phyloP scores from a whole-genome alignment of 257 asterid genomes.

The Nicotiana attenuata region DNA sequence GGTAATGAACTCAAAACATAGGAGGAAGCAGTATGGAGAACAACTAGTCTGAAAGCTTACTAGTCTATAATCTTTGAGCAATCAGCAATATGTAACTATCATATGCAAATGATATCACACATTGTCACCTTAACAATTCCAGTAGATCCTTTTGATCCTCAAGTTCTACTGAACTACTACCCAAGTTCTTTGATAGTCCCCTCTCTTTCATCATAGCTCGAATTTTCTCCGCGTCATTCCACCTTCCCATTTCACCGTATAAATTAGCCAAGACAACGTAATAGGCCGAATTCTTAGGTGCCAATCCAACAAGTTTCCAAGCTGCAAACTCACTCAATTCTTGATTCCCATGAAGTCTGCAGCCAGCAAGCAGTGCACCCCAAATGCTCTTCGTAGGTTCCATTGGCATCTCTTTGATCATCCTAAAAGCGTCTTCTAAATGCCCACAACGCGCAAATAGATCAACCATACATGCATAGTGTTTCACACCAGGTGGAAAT shows the following conservation, averaged over 20 bases:
- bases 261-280: constrained; percentile 49
- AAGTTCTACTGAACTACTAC: constrained; percentile 43
- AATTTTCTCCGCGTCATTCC: constrained; percentile 49
- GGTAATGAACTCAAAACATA: too few species aligned
- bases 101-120: neutral
- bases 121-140: constrained; percentile 18
- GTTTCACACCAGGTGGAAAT: constrained; percentile 50
- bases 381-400: constrained; percentile 49
- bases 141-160: constrained; percentile 15
- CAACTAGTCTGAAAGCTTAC: too few species aligned
- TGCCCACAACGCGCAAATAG: constrained; percentile 44
- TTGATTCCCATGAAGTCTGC: constrained; percentile 39
- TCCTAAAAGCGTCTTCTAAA: constrained; percentile 40
- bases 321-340: constrained; percentile 62
- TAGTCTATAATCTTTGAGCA: neutral
- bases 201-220: constrained; percentile 43
- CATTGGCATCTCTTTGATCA: constrained; percentile 50
- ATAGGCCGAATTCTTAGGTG: constrained; percentile 42
- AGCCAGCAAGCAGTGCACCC: constrained; percentile 62
- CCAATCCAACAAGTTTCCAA: constrained; percentile 58
- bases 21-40: too few species aligned
- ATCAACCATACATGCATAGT: constrained; percentile 62
- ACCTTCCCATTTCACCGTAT: constrained; percentile 57
- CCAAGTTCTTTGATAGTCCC: constrained; percentile 49
- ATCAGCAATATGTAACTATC: neutral